A percentile compares a stretch with the other conserved stretches of the same genome.
These are phyloP conservation scores for Dendrobium huoshanense DNA, from an alignment of 106 monocot species.

Conservation along the genomic window DNA sequence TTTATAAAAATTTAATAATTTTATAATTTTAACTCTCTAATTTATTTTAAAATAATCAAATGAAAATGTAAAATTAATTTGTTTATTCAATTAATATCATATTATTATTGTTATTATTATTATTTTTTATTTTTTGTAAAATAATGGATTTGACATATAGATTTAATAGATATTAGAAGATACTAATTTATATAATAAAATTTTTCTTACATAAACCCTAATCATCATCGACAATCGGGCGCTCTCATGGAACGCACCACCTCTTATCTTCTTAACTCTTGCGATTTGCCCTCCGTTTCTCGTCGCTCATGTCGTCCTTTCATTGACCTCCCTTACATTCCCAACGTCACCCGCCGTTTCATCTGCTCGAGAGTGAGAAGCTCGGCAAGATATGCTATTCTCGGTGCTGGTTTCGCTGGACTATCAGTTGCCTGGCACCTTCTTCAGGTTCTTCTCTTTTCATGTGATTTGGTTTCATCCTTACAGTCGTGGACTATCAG, in stretches of 20 bases:
- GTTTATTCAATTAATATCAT: too few relatives aligned
- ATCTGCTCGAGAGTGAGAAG: background rate
- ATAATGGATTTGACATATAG: too few relatives aligned
- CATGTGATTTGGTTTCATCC: background rate
- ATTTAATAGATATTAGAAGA: too few relatives aligned
- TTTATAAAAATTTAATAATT: too few relatives aligned
- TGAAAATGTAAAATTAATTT: too few relatives aligned
- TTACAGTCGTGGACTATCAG: background rate
- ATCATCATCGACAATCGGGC: background rate
- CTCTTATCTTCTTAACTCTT: constrained; percentile 8
- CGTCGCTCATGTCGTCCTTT: background rate
- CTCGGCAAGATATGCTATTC: constrained; percentile 55
- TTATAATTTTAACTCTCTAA: too few relatives aligned
- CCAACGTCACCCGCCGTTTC: background rate
- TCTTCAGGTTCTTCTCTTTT: constrained; percentile 46
- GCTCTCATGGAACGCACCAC: background rate
- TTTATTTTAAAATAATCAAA: too few relatives aligned
- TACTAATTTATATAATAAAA: too few relatives aligned
- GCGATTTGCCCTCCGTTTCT: background rate
- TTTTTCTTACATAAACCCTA: background rate
- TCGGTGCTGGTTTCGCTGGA: constrained; percentile 98
- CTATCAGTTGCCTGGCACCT: constrained; percentile 91
- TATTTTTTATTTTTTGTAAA: too few relatives aligned
- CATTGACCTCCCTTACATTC: background rate
- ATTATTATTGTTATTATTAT: too few relatives aligned